These are phyloP conservation scores for Ehretia macrophylla DNA, from an alignment of 257 asterid genomes.

Conservation along the genomic window DNA sequence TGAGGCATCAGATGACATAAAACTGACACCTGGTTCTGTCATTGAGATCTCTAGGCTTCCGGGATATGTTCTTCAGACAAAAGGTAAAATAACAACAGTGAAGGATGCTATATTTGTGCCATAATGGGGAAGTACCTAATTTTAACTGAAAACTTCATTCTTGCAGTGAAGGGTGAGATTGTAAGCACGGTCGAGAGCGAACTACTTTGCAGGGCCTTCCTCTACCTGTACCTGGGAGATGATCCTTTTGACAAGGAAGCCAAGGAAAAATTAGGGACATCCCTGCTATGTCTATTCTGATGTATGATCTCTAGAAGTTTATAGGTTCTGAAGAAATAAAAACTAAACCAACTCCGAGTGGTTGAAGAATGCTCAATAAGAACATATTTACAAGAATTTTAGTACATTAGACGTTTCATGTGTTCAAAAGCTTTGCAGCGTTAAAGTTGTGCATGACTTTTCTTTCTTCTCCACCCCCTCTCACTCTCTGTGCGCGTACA, in stretches of 20 bases:
- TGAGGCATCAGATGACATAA: slow-evolving; percentile 59
- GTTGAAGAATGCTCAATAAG: slow-evolving; percentile 35
- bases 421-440: neutral
- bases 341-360: slow-evolving; percentile 17
- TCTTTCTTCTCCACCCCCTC: too few relatives aligned
- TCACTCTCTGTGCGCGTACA: too few relatives aligned
- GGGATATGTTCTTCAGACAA: slow-evolving; percentile 69
- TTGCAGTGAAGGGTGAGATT: slow-evolving; percentile 51
- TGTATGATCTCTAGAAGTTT: slow-evolving; percentile 14
- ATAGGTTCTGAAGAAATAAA: slow-evolving; percentile 35
- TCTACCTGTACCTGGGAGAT: slow-evolving; percentile 63
- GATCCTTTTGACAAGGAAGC: slow-evolving; percentile 78
- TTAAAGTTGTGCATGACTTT: too few relatives aligned
- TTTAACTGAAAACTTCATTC: neutral
- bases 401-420: neutral
- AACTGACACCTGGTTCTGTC: slow-evolving; percentile 59
- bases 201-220: slow-evolving; percentile 69
- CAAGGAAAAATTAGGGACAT: slow-evolving; percentile 58
- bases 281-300: slow-evolving; percentile 49
- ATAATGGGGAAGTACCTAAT: neutral
- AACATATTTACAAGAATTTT: slow-evolving; percentile 3
- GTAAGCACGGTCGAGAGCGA: slow-evolving; percentile 65
- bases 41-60: slow-evolving; percentile 76
- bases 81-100: slow-evolving; percentile 30
- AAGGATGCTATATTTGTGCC: neutral